Evolutionary conservation across 164 flowering plant genomes (phyloP), one percentile per base, ranked within the genome.

Genomic region (Vitis rotundifolia): DNA sequence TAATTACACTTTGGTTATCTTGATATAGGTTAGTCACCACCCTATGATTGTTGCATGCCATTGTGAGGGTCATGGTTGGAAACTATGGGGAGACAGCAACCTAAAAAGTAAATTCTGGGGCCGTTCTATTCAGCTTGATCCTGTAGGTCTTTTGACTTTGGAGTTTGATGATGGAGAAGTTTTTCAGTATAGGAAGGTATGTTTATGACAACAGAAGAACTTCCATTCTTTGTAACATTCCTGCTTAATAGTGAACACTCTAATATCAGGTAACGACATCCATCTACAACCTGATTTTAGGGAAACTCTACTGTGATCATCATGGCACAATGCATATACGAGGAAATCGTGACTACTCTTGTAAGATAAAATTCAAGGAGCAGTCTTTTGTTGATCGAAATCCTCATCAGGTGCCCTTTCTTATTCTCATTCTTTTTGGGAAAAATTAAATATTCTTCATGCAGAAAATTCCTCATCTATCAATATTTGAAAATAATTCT

Each of bases 81-180:
- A 79, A 77, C 83, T 86, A 61, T 84, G 88, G 88, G 90, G 76
- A 49, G 90, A 86, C 28, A 83, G 85, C 73, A 81, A 84, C 55
- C 56, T 86, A 8, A 82, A 83, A 64, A 84, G 88, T 61, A 86
- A 86, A 65, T 86, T 86, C 67, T 84, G 88, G 90, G 90, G 90
- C 44, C 90, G 90, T 11, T 84, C 90, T n/a, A 86, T 86, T 68
- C 88, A 86, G 59, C 76, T 86, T 28, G 88, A 86, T 76, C 90
- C 90, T 54, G 80, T 81, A 69, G 90, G 90, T 14, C 58, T 76
- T 59, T 64, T 86, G 59, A 86, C 86, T 61, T 67, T 86, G n/a
- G 86, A 81, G 60, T 86, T 84, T 77, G 90, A 84, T 70, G 90
- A 86, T 77, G 90, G 89, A 48, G 86, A 79, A 75, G 74, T 80